phyloP scores from a whole-genome alignment of 345 rosid species.

The Salix viminalis region DNA sequence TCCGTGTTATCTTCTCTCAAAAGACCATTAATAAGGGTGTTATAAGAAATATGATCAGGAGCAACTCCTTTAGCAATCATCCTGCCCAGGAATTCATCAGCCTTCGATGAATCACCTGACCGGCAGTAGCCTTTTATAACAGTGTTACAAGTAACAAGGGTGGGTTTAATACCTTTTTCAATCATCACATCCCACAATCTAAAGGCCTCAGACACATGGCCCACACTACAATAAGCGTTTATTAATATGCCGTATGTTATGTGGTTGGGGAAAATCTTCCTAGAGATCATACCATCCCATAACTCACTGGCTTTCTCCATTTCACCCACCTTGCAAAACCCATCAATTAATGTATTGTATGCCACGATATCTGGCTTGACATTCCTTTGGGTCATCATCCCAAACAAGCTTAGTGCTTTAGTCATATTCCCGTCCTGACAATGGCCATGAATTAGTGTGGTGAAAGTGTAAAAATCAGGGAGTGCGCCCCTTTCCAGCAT shows the following conservation, averaged over 20 bases:
- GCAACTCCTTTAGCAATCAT: conserved; percentile 52
- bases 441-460: conserved; percentile 68
- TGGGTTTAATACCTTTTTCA: conserved; percentile 48
- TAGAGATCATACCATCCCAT: conserved; percentile 57
- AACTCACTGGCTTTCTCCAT: conserved; percentile 53
- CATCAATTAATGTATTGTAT: conserved; percentile 70
- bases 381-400: conserved; percentile 52
- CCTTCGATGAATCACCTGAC: conserved; percentile 55
- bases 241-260: conserved; percentile 65
- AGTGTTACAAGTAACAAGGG: conserved; percentile 58
- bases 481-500: conserved; percentile 57
- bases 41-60: conserved; percentile 61
- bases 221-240: conserved; percentile 60
- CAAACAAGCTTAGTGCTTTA: conserved; percentile 48
- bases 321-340: conserved; percentile 69
- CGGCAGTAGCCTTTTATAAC: conserved; percentile 72
- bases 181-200: conserved; percentile 81
- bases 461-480: conserved; percentile 70
- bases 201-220: conserved; percentile 48
- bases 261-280: conserved; percentile 45
- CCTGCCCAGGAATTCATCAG: conserved; percentile 55
- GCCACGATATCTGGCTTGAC: conserved; percentile 72
- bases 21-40: conserved; percentile 64
- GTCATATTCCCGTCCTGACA: conserved; percentile 71
- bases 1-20: conserved; percentile 65